These are phyloP conservation scores for Zizania palustris DNA, from an alignment of 202 grass and related monocot species.

Conservation along the genomic window DNA sequence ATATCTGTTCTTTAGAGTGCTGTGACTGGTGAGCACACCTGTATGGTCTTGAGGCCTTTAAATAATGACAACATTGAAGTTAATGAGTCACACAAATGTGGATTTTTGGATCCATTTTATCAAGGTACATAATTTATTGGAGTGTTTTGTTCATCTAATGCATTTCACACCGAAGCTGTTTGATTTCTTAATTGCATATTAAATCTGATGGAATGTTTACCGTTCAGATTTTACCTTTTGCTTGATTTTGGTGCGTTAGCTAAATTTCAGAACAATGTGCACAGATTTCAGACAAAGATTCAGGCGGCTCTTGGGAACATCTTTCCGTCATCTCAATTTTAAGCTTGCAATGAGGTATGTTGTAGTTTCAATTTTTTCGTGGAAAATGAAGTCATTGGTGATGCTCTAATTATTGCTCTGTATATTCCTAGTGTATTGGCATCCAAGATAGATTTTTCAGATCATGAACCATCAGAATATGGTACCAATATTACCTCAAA, in stretches of 20 bases:
- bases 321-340: slow-evolving; percentile 76
- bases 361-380: slow-evolving; percentile 21
- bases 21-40: slow-evolving; percentile 97
- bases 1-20: slow-evolving; percentile 64
- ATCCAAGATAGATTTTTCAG: slow-evolving; percentile 76
- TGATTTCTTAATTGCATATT: slow-evolving; percentile 9
- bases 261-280: slow-evolving; percentile 41
- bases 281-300: slow-evolving; percentile 93
- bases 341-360: slow-evolving; percentile 86
- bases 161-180: slow-evolving; percentile 8
- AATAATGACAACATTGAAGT: slow-evolving; percentile 76
- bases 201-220: slow-evolving; percentile 7
- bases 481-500: slow-evolving; percentile 42
- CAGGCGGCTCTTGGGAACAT: slow-evolving; percentile 76
- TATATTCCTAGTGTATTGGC: slow-evolving; percentile 70
- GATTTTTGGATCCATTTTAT: slow-evolving; percentile 93
- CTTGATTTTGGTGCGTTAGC: slow-evolving; percentile 28
- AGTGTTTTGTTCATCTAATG: slow-evolving; percentile 6
- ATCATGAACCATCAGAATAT: slow-evolving; percentile 46
- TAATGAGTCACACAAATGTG: slow-evolving; percentile 47
- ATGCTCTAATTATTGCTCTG: slow-evolving; percentile 39
- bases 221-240: slow-evolving; percentile 10
- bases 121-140: slow-evolving; percentile 50
- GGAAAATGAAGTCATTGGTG: neutral
- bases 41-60: slow-evolving; percentile 86